Percentiles rank a stretch among this genome's conserved stretches.
Evolutionary conservation across 2,329 filamentous ascomycete genomes (phyloP).

Genomic region (Celoporthe dispersa): DNA sequence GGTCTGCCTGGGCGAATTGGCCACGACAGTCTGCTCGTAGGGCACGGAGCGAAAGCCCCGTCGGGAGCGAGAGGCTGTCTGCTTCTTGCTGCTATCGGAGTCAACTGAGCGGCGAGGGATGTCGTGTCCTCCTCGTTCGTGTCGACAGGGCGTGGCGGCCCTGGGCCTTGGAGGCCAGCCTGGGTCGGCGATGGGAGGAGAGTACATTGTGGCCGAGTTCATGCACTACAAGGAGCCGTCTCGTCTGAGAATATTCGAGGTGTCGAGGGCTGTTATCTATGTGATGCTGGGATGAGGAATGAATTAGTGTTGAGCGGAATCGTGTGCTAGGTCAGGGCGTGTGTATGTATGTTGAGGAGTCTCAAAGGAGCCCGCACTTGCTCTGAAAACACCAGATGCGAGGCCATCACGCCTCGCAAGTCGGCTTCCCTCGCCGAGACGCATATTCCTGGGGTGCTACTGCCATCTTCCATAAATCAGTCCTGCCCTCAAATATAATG

Average conservation of each 20-base stretch:
- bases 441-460: not conserved
- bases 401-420: not conserved
- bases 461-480: not conserved
- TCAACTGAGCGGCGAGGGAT: not conserved
- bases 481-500: too few species aligned
- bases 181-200: not conserved
- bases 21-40: not conserved
- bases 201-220: not conserved
- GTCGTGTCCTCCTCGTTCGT: not conserved
- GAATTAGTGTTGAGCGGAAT: not conserved
- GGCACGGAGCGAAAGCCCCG: constrained; percentile 4
- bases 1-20: not conserved
- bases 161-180: not conserved
- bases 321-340: too few species aligned
- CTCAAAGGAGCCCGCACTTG: not conserved
- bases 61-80: not conserved
- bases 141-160: not conserved
- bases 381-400: not conserved
- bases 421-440: not conserved
- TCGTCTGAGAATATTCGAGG: not conserved
- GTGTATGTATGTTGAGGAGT: too few species aligned
- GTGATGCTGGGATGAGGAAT: not conserved
- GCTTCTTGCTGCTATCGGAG: not conserved
- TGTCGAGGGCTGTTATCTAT: not conserved
- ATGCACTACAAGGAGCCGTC: too few species aligned